A percentile compares a stretch with the other conserved stretches of the same genome.
Conservation (phyloP, 2,329 filamentous ascomycete genomes). For the Celoporthe dispersa region DNA sequence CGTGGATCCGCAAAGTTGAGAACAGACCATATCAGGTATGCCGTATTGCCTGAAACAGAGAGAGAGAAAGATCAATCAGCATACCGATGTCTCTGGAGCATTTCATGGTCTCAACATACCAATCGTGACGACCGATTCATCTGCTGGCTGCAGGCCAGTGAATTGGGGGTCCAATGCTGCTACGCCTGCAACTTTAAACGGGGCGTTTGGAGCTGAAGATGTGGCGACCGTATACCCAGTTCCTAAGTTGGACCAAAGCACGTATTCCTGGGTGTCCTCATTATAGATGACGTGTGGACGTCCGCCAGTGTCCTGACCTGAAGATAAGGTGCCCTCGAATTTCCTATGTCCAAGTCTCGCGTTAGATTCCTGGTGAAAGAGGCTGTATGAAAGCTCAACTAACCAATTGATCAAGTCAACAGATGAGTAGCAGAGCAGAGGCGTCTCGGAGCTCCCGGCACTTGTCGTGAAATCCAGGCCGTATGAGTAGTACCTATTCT, state of each 20-base stretch:
- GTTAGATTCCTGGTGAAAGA: not conserved
- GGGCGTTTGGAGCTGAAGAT: conserved; percentile 15
- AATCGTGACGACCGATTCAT: conserved; percentile 11
- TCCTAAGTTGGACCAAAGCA: conserved; percentile 21
- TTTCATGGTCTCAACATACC: not conserved
- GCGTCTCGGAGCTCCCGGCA: conserved; percentile 8
- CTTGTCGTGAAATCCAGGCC: conserved; percentile 19
- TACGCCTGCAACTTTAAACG: conserved; percentile 9
- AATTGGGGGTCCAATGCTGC: conserved; percentile 21
- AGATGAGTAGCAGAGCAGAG: conserved; percentile 20
- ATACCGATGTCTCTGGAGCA: not conserved
- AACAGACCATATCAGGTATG: conserved; percentile 21
- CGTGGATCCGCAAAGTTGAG: conserved; percentile 23
- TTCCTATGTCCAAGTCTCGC: not conserved
- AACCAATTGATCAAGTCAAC: conserved; percentile 22
- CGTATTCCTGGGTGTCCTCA: conserved; percentile 16
- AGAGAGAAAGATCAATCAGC: not conserved
- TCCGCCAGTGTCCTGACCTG: conserved; percentile 1
- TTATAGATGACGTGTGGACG: conserved; percentile 21
- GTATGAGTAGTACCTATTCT: conserved; percentile 23
- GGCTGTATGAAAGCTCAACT: not conserved
- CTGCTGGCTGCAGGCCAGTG: conserved; percentile 20
- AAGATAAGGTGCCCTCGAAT: conserved; percentile 17
- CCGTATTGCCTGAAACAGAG: not conserved
- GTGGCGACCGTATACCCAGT: conserved; percentile 19